A percentile compares a stretch with the other conserved stretches of the same genome.
Evolutionary conservation across 768 basidiomycete genomes (phyloP).

Genomic region (Russula sp.): DNA sequence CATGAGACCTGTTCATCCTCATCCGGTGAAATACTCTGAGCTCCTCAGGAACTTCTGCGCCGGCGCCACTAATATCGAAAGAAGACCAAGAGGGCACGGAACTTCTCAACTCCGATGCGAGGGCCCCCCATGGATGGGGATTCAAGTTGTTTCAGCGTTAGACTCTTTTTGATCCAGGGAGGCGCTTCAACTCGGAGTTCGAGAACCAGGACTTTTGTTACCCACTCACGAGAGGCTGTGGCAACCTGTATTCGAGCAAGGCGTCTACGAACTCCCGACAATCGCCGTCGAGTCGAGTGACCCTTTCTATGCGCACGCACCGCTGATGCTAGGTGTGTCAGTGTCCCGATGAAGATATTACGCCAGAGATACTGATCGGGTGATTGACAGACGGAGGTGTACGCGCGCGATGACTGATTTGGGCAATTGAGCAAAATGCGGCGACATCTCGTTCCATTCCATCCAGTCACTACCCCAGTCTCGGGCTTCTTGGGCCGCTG

Average conservation of each 20-base stretch:
- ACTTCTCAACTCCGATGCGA: conserved; percentile 40
- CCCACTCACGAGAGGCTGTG: too few relatives aligned
- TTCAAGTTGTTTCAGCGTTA: conserved; percentile 40
- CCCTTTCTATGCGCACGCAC: conserved; percentile 24
- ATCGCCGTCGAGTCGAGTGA: conserved; percentile 24
- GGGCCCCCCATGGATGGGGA: conserved; percentile 34
- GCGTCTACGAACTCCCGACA: conserved; percentile 20
- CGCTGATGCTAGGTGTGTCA: conserved; percentile 26
- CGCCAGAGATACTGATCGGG: conserved; percentile 67
- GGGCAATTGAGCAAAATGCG: conserved; percentile 43
- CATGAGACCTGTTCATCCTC: conserved; percentile 48
- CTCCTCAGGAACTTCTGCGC: conserved; percentile 29
- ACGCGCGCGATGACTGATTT: conserved; percentile 51
- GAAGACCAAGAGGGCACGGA: conserved; percentile 49
- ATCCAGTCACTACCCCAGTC: too few relatives aligned
- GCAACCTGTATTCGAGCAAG: conserved; percentile 14
- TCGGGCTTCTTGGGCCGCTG: neutral
- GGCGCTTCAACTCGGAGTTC: neutral
- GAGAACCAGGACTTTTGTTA: neutral
- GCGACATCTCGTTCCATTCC: conserved; percentile 45
- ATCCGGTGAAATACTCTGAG: conserved; percentile 40
- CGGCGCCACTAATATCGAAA: conserved; percentile 39
- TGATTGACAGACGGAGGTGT: conserved; percentile 47
- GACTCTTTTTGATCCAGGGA: conserved; percentile 30
- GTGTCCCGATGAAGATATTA: conserved; percentile 52